Evolutionary conservation across 208 protist genomes (phyloP), one percentile per base, ranked within the genome.

Genomic region (Crithidia sp.): DNA sequence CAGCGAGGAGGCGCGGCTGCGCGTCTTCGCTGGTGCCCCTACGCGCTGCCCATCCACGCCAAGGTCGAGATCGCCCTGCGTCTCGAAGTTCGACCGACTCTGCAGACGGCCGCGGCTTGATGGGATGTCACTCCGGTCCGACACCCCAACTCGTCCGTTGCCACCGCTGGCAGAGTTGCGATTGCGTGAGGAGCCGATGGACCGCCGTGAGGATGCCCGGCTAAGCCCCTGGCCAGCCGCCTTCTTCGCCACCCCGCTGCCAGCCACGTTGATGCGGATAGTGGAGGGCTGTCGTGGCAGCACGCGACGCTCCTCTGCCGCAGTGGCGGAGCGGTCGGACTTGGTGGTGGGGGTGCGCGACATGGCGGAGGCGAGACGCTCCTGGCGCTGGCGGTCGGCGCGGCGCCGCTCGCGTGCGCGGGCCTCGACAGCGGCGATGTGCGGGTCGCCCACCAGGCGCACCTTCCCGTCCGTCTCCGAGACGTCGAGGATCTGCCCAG

Each of bases 401-500:
- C 75, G 77, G 16, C 75, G 79, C 7, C 85, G 81, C 71, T 89
- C 72, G 6, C 81, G 77, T 63, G 59, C 41, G 12, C 71, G 81
- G 17, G 79, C 81, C 70, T 87, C 85, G 16, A 89, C 76, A 0
- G 69, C 74, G 16, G 16, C 77, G n/a, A 89, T 50, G 69, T 79
- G 54, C 4, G 77, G 77, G 56, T 89, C 81, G 17, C 81, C 81
- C 0, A 89, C 60, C 16, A 87, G 79, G 43, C 76, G 77, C n/a
- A 89, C 64, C 55, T 81, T 86, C 6, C 71, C 79, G 19, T 37
- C 66, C 3, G 40, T 67, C 49, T 81, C 71, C 3, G 58, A 71
- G 55, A 76, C 58, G 28, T 49, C 37, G 1, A 84, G 43, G 5
- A 81, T 17, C 64, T 89, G 85, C 0, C 68, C 68, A 2, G 85